Evolutionary conservation across 305 asterid genomes (phyloP), one percentile per base, ranked within the genome.

Genomic region (Fraxinus ornus): DNA sequence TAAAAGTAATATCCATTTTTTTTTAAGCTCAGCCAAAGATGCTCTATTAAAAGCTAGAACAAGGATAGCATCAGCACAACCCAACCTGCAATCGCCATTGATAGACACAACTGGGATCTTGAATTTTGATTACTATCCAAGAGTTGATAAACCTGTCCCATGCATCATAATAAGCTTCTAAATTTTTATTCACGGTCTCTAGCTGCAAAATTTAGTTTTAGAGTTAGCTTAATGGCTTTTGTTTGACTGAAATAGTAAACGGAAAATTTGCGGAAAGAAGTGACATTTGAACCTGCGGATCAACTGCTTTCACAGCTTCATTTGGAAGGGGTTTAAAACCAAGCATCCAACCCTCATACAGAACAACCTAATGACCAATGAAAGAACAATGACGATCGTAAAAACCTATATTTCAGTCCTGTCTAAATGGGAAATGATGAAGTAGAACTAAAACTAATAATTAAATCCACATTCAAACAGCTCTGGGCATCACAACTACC

Each of bases 301-400:
- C 97, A 77, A 93, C 91, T 73, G 94, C 91, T 86, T 92, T 92
- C 87, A 97, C 97, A 33, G 82, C 91, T 83, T 88, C 92, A 62
- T 66, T 80, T 19, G 97, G 93, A 75, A 94, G 85, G 17, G 98
- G 98, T 88, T 91, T 97, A 84, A 97, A 97, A 78, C 98, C 99
- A 83, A 94, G 99, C 99, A 97, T 97, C 99, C 99, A 97, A 77
- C 98, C 99, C 89, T 97, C 99, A 72, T 94, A 97, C 79, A 97
- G 87, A 81, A 97, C 86, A 60, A 92, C 99, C 99, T 97, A 86
- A 83, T 22, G 28, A 84, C 49, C 81, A 81, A 30, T 47, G 78
- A 77, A 60, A 35, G 79, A 30, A n/a, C 24, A 36, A 60, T 1
- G 52, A 1, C 3, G 22, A 26, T 39, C 4, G 2, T 26, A 7